Base-by-base conservation (phyloP, 1,139 yeast species). In the Lodderomyces metapsilosis region DNA sequence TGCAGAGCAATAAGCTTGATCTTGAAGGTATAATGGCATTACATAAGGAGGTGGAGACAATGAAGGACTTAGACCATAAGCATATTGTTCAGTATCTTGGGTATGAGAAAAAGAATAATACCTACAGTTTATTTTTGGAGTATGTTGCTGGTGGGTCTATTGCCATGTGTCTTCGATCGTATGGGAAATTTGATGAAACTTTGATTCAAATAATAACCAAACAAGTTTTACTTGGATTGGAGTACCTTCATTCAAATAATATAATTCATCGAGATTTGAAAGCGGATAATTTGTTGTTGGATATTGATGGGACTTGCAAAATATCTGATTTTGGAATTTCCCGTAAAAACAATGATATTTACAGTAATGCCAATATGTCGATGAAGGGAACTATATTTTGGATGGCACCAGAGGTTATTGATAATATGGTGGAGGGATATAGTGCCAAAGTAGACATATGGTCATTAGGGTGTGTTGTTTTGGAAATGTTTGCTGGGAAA, bases 381-480 rank as follows among this genome's bases (percentile, higher is more conserved):
- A 86, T 85, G 92, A 96, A 94, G 63, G 99, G 99, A 16, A 91
- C 98, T 0, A 91, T 94, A 2, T 94, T 91, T 59, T 94, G 98
- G 98, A 94, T 94, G 98, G 99, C 99, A 0, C 99, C 99, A 0
- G 99, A 94, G 59, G 96, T 94, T 46, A 89, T 94, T 43, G 88
- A 87, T 57, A 83, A 83, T 52, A 82, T 80, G 30, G 86, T 84
- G 51, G 95, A 85, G 58, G 98, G 98, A 0, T 94, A 94, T 59
- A 88, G 95, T 66, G 98, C 98, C 21, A 94, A 94, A 62, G 89
- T 94, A 30, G 95, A 86, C 61, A 84, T 86, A 30, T 86, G 95
- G 95, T 84, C 98, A 0, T 64, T 91, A 33, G 99, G 98, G 0
- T 94, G 99, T 71, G 95, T 94, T 44, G 94, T 92, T 3, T 61